phyloP scores from a whole-genome alignment of 352 stramenopile genomes.

The Aphanomyces astaci region DNA sequence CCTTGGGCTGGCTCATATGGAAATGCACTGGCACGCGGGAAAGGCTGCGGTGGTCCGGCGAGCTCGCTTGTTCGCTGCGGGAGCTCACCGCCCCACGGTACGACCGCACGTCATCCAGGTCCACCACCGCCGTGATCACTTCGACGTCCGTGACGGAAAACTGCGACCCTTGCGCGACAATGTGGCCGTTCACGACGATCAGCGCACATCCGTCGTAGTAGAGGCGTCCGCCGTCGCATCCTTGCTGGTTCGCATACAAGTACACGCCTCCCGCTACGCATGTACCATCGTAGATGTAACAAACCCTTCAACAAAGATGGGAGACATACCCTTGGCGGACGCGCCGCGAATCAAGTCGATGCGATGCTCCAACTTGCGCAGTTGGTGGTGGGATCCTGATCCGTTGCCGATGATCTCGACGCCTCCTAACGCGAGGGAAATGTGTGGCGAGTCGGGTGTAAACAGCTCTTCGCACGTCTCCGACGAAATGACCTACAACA shows the following conservation, averaged over 20 bases:
- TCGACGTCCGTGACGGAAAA: constrained; percentile 96
- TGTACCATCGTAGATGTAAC: no score
- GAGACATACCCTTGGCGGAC: constrained; percentile 82
- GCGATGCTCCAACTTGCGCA: constrained; percentile 90
- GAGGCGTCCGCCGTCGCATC: constrained; percentile 93
- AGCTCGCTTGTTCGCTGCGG: constrained; percentile 91
- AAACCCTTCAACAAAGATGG: no score
- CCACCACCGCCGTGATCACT: constrained; percentile 94
- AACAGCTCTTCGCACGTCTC: constrained; percentile 99
- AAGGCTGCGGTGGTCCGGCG: constrained; percentile 45
- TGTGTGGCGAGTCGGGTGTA: constrained; percentile 93
- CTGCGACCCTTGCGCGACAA: constrained; percentile 94
- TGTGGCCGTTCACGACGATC: constrained; percentile 95
- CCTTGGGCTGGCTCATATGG: constrained; percentile 54
- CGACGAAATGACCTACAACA: constrained; percentile 53
- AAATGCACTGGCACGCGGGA: constrained; percentile 70
- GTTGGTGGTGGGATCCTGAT: constrained; percentile 95
- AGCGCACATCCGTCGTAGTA: constrained; percentile 98
- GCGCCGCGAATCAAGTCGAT: constrained; percentile 88
- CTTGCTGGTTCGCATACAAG: constrained; percentile 96
- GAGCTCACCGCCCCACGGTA: constrained; percentile 91
- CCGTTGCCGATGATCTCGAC: constrained; percentile 98
- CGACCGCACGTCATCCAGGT: constrained; percentile 96
- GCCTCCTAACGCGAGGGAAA: constrained; percentile 88
- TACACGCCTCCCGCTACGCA: constrained; percentile 89